Evolutionary conservation across 2,329 filamentous ascomycete species (phyloP).

Genomic region (Aspergillus pseudonomiae): DNA sequence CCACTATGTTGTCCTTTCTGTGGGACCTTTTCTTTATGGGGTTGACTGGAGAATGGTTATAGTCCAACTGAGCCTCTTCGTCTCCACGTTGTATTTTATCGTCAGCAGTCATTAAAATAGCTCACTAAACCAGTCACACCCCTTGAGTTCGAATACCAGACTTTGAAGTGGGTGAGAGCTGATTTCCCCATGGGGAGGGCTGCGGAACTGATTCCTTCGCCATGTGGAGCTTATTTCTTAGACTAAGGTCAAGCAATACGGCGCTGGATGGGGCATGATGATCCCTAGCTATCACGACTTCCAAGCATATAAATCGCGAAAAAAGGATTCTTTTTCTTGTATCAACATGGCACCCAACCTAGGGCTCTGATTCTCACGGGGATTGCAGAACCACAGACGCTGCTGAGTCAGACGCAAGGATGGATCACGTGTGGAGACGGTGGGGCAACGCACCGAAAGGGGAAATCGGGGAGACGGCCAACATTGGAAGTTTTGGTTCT

Average conservation of each 20-base stretch:
- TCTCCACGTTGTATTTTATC: not conserved
- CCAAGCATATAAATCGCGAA: not conserved
- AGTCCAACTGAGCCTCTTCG: not conserved
- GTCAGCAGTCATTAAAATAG: too few species aligned
- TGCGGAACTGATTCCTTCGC: slow-evolving; percentile 4
- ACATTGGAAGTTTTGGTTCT: slow-evolving; percentile 24
- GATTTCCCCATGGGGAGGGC: slow-evolving; percentile 9
- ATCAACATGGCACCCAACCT: not conserved
- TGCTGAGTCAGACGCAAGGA: slow-evolving; percentile 14
- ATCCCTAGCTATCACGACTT: not conserved
- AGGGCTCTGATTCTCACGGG: not conserved
- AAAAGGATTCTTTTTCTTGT: not conserved
- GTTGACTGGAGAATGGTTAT: not conserved
- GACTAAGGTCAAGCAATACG: not conserved
- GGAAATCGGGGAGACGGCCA: slow-evolving; percentile 27
- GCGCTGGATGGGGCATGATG: not conserved
- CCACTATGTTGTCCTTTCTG: not conserved
- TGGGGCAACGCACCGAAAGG: slow-evolving; percentile 18
- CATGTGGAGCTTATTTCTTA: not conserved
- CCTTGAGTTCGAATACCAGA: not conserved
- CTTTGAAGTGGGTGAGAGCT: not conserved
- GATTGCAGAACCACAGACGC: not conserved
- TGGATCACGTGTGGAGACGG: slow-evolving; percentile 21
- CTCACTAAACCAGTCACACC: not conserved
- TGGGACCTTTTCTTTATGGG: not conserved